Base-by-base conservation (phyloP, 2,329 filamentous ascomycete genomes). In the Colletotrichum falcatum region DNA sequence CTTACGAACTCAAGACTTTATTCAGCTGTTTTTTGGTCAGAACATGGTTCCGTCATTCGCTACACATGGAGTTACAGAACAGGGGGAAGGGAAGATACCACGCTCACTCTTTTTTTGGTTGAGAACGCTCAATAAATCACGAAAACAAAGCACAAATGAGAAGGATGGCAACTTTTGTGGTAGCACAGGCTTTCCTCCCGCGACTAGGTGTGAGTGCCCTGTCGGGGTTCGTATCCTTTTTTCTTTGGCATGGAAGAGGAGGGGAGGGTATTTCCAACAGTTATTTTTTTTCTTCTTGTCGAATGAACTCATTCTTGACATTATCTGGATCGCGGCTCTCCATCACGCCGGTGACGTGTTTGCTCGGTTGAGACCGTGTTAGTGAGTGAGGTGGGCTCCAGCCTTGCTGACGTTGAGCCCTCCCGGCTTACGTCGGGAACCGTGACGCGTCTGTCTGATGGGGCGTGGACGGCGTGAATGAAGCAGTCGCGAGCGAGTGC, bases 81-180 rank as follows among this genome's bases (percentile, higher is more conserved):
- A 35, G 16, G 49, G 26, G 35, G 7, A 37, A 35, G 14, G 49
- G n/a, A 37, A 70, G 64, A 70, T 68, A 62, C 49, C 66, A 70
- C 62, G 20, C 66, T 66, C 66, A 54, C 54, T 61, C 44, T 42
- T 48, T 46, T 49, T 48, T 44, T 44, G 42, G 44, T 12, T 46
- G n/a, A 14, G 30, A 49, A 56, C 5, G 11, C 23, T 26, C 11
- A 28, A n/a, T 35, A 39, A 35, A 16, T 46, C 11, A 18, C 8
- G 20, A 5, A n/a, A 37, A 37, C 11, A 4, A 20, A 18, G 23
- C 23, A 18, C n/a, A n/a, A 6, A 51, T 42, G 18, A 28, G n/a
- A 6, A 28, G 4, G 18, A n/a, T 33, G 48, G 48, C 6, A 16
- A 3, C 1, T 23, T 1, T 8, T 30, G 26, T 18, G 16, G 16